phyloP scores from a whole-genome alignment of 2,329 filamentous ascomycete genomes.

The Alternaria panax region DNA sequence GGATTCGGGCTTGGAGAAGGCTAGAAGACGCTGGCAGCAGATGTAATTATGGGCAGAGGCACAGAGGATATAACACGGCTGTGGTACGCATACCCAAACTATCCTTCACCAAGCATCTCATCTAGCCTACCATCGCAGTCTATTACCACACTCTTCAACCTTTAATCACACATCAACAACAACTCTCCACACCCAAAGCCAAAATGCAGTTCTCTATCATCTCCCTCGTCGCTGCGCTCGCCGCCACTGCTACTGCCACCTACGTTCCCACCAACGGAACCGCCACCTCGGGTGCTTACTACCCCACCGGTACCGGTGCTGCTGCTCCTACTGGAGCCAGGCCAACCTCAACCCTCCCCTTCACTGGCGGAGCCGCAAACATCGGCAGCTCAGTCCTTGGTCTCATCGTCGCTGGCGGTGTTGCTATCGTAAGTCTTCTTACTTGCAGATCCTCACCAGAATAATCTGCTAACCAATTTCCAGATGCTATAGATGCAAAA shows the following conservation, averaged over 20 bases:
- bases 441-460: not conserved
- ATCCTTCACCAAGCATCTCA: conserved; percentile 1
- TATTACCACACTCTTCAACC: not conserved
- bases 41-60: conserved; percentile 4
- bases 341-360: conserved; percentile 31
- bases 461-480: not conserved
- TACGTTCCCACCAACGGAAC: conserved; percentile 37
- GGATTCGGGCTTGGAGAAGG: conserved; percentile 8
- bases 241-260: conserved; percentile 37
- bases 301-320: conserved; percentile 38
- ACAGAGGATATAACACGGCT: conserved; percentile 11
- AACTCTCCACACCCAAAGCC: conserved; percentile 11
- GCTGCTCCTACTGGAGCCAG: conserved; percentile 20
- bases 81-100: not conserved
- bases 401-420: conserved; percentile 41
- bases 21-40: conserved; percentile 5
- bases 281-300: conserved; percentile 24
- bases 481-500: conserved; percentile 20
- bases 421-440: conserved; percentile 36
- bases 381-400: conserved; percentile 38
- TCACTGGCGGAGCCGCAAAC: conserved; percentile 37
- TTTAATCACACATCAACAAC: not conserved
- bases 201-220: conserved; percentile 46
- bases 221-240: conserved; percentile 33
- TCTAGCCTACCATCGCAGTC: not conserved